Evolutionary conservation across 1,284 basidiomycete genomes (phyloP), one percentile per base, ranked within the genome.

Genomic region (Ustilago shanxiensis): DNA sequence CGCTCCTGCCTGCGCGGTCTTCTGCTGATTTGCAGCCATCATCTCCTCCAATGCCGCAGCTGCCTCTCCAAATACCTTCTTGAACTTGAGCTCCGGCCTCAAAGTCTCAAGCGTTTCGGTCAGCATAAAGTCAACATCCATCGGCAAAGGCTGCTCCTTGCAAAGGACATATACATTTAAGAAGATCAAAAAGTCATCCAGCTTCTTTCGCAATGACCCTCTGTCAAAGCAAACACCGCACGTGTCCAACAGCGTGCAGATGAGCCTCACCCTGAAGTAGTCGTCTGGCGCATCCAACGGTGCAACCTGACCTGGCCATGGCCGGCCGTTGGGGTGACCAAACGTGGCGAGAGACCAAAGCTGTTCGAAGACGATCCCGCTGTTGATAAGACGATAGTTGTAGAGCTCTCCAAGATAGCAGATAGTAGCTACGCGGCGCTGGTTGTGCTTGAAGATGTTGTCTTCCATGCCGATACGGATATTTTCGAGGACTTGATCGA

Each of bases 221-320:
- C 92, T 91, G 86, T 97, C 95, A 86, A 99, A 98, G 87, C 95
- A 98, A 89, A 94, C 93, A n/a, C 95, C 97, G 85, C 95, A 97
- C 0, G 95, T 95, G 85, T 98, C 95, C 24, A 99, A 89, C 50
- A 99, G 88, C 8, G 93, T 92, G 83, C 97, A 99, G 51, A 96
- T 91, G 62, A 99, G 89, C 11, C 97, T 90, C 59, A 99, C 87
- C 26, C 97, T 91, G 90, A 99, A 99, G 86, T 93, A 98, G 86
- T 99, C 97, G 85, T 97, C 93, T 0, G 93, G 93, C 87, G 93
- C 92, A 86, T 99, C 97, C 60, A 97, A 88, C 1, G 91, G 88
- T 73, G 91, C 92, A 6, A 89, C 86, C 68, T 93, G 91, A 2
- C 91, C 90, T 1, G 95, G 95, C n/a, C 93, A 86, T 2, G 96